Evolutionary conservation across 352 stramenopile genomes (phyloP).

Genomic region (Globisporangium cylindrosporum): DNA sequence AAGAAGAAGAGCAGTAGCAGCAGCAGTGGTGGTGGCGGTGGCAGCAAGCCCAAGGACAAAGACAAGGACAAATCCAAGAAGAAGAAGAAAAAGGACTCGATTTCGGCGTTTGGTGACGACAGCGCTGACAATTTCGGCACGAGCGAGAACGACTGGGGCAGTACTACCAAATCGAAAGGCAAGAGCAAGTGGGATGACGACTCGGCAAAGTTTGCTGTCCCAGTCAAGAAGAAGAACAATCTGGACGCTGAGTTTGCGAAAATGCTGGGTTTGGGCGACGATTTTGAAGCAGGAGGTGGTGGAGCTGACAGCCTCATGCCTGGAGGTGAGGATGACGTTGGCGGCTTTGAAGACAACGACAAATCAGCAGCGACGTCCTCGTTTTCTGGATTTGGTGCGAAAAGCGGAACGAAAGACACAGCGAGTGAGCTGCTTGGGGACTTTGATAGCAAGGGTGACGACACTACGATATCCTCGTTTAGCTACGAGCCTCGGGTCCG

Average conservation of each 20-base stretch:
- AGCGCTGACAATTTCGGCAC: constrained; percentile 25
- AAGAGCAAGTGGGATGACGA: constrained; percentile 26
- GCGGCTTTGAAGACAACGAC: background rate
- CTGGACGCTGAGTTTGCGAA: constrained; percentile 66
- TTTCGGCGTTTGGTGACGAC: constrained; percentile 12
- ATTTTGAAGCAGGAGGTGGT: constrained; percentile 13
- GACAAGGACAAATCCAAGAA: constrained; percentile 23
- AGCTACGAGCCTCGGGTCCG: constrained; percentile 16
- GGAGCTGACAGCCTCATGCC: constrained; percentile 1
- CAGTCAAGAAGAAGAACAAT: constrained; percentile 36
- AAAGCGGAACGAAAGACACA: background rate
- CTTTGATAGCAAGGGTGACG: background rate
- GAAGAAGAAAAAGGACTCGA: constrained; percentile 41
- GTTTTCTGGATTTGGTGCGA: constrained; percentile 3
- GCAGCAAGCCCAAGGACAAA: constrained; percentile 9
- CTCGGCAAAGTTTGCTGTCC: constrained; percentile 17
- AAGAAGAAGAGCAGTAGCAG: constrained; percentile 38
- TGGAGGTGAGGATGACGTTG: constrained; percentile 13
- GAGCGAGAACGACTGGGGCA: constrained; percentile 22
- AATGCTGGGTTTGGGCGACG: constrained; percentile 58
- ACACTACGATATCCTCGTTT: constrained; percentile 1
- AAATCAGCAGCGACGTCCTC: background rate
- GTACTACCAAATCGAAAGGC: constrained; percentile 25
- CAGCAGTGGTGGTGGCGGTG: background rate
- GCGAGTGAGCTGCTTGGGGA: background rate